Evolutionary conservation across 192 early-diverging fungal genomes (phyloP), one percentile per base, ranked within the genome.

Genomic region (Pilaira anomala): DNA sequence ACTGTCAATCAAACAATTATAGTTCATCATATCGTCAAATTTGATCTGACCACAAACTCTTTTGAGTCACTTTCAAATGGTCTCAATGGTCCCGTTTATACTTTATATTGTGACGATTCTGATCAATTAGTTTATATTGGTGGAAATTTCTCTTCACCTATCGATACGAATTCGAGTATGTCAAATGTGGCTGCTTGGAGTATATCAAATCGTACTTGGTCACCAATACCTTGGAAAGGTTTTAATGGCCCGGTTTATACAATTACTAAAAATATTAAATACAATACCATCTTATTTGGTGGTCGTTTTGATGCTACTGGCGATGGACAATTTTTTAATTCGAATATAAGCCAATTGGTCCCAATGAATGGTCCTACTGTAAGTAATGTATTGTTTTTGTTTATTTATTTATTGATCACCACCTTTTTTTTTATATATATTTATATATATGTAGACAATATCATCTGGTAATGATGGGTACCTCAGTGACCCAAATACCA

Each of bases 201-300:
- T 14, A 33, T 55, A 3, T 75, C 71, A 16, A 41, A 42, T 0
- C 18, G 33, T 18, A 30, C 30, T 7, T 91, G 89, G 89, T 48
- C 28, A 5, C 16, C 74, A 0, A 40, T 87, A 2, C 84, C 90
- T 22, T 90, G 86, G 72, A 78, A 81, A 21, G 90, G 88, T 3
- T 65, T 92, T 24, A 80, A 89, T 65, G 88, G 87, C 0, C 80
- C 84, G 0, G 85, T 92, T 1, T 76, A 76, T 50, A 76, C 81
- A n/a, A 87, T 90, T 60, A 65, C 76, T 22, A 72, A 70, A 40
- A 74, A 79, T 44, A 56, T 64, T 30, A 68, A 83, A 44, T 65
- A 71, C 2, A 51, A 75, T 9, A 78, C 77, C 7, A 68, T 89
- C 42, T 87, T 83, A 57, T 87, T 89, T n/a, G 90, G 85, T 25